Base-by-base conservation (phyloP, 768 basidiomycete species). In the Tricholoma terreum region DNA sequence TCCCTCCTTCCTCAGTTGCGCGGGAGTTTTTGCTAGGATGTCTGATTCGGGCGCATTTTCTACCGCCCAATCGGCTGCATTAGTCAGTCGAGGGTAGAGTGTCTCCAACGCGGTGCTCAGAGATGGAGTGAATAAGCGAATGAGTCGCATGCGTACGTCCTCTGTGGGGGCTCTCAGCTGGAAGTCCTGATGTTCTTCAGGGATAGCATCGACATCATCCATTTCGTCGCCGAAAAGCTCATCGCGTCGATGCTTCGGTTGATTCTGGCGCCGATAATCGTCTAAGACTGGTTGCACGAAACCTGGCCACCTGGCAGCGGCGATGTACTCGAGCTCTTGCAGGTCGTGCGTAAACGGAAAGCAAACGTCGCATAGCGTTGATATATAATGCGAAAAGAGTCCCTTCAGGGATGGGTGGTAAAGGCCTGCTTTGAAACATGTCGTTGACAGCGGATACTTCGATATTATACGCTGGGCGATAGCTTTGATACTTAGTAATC, bases 281-380 rank as follows among this genome's bases (percentile, higher is more conserved):
- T 82, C 82, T 6, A 90, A 66, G 12, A 92, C 65, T 0, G 90
- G 90, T 54, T 84, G 80, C 1, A 87, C 80, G 62, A 91, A 92
- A 2, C 84, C 87, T 0, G 90, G 89, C 90, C 92, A 93, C 19
- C 85, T 79, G 6, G 91, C 87, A 0, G 87, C 84, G 2, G 87
- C 83, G 27, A 93, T 80, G 64, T 92, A 93, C 42, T 81, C 79
- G 1, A 93, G 75, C 65, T 93, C 91, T 50, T 82, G 67, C 0
- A 84, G 81, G 63, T 92, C 85, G 38, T 78, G 80, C 3, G 82
- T 84, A 68, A 85, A 91, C 6, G 83, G 77, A 19, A 79, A 79
- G 65, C 90, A 85, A 30, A 82, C 75, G 48, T 82, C 80, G 65
- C 82, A 83, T 2, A 93, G 69, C 9, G 81, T 74, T 6, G 80